Evolutionary conservation across 306 rosid species (phyloP), one percentile per base, ranked within the genome.

Genomic region (Cucumis cinereus): DNA sequence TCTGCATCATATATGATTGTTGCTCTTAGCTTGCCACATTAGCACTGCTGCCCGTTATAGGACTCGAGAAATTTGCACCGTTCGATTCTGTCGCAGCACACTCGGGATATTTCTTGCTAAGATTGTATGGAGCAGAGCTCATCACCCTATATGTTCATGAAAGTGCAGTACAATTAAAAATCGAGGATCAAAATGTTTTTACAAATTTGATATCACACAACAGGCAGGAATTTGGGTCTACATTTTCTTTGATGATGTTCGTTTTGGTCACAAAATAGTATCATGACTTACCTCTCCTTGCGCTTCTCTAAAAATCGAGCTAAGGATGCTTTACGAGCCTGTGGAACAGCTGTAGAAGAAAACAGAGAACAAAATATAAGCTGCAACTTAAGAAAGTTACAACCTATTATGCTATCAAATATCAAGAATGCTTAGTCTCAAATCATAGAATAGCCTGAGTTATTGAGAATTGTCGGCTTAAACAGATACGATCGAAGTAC

Each of bases 291-390:
- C 99, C 99, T 92, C 81, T 89, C 98, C 84, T 87, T 94, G 85
- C 99, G 94, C 90, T 94, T 94, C 87, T 94, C 98, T 67, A 94
- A 83, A 79, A 92, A 94, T 24, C 99, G 84, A 78, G 97, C 85
- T 86, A 94, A 85, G 24, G 99, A 92, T 84, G 97, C 99, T 83
- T 94, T 90, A 0, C 99, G 96, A 0, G 99, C 92, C 85, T 89
- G 99, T 79, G 98, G 99, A 85, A 92, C 87, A 43, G 88, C 84
- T 45, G 83, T 92, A 87, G 81, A 10, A 79, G 78, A 74, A 50
- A 63, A 77, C 38, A 19, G 13, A 12, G 13, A 41, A 40, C 7
- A 23, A 69, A 43, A 45, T 26, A 45, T 45, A 24, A 45, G 57
- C 40, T 69, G 23, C 49, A 55, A 20, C 49, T 35, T 30, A 55